Conservation (phyloP, 768 basidiomycete species). For the Gloeostereum incarnatum region DNA sequence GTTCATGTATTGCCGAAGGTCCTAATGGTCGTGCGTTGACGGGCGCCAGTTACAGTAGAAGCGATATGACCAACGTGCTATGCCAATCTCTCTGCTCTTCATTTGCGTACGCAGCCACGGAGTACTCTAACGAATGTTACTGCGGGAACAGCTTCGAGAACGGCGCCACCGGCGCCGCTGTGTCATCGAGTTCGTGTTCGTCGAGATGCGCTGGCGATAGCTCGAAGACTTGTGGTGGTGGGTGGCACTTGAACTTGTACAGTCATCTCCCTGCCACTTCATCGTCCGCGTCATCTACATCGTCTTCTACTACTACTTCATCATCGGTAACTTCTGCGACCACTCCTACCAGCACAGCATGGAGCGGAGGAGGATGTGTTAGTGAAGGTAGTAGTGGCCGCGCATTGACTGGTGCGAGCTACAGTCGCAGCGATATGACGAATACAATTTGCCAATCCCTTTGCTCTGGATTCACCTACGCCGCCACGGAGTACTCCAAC, state of each 20-base stretch:
- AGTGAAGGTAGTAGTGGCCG: conserved; percentile 23
- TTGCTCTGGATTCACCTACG: conserved; percentile 19
- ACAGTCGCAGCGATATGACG: conserved; percentile 19
- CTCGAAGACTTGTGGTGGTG: conserved; percentile 13
- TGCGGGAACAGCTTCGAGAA: conserved; percentile 16
- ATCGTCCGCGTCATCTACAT: not conserved
- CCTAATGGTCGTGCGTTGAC: conserved; percentile 22
- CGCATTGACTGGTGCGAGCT: conserved; percentile 19
- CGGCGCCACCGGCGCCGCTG: conserved; percentile 13
- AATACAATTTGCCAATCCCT: conserved; percentile 19
- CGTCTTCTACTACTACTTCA: not conserved
- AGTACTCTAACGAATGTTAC: conserved; percentile 13
- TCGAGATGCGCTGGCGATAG: conserved; percentile 12
- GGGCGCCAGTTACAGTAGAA: conserved; percentile 13
- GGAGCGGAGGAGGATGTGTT: conserved; percentile 18
- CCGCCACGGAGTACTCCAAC: conserved; percentile 17
- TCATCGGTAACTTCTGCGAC: conserved; percentile 2
- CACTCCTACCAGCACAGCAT: conserved; percentile 4
- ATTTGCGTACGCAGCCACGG: conserved; percentile 21
- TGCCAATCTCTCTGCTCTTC: conserved; percentile 20
- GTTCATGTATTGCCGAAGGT: conserved; percentile 24
- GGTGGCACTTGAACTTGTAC: conserved; percentile 2
- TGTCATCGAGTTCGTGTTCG: conserved; percentile 10
- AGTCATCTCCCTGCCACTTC: conserved; percentile 10
- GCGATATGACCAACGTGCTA: conserved; percentile 20